Evolutionary conservation across 2,329 filamentous ascomycete genomes (phyloP).

Genomic region (Alternaria consortialis): DNA sequence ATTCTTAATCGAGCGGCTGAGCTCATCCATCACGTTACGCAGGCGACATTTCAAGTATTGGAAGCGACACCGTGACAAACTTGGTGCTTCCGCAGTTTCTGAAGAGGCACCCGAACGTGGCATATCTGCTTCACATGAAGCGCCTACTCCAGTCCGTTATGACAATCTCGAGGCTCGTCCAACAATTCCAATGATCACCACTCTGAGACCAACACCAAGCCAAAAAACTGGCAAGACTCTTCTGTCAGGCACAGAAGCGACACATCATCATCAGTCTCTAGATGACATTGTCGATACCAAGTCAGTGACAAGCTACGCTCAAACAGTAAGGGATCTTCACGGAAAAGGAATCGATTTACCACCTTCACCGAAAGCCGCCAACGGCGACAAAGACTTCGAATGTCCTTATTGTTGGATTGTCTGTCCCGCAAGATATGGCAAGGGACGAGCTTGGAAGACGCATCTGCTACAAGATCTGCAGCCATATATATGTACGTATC

Average conservation of each 20-base stretch:
- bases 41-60: slow-evolving; percentile 52
- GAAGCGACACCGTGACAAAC: slow-evolving; percentile 49
- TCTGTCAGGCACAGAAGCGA: slow-evolving; percentile 50
- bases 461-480: slow-evolving; percentile 51
- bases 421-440: slow-evolving; percentile 49
- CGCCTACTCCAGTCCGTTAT: slow-evolving; percentile 18
- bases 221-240: slow-evolving; percentile 46
- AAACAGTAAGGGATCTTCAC: slow-evolving; percentile 46
- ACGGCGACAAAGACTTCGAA: slow-evolving; percentile 49
- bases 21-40: slow-evolving; percentile 44
- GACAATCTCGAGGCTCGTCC: slow-evolving; percentile 26
- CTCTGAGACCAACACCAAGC: slow-evolving; percentile 33
- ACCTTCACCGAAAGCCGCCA: slow-evolving; percentile 43
- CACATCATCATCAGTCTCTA: slow-evolving; percentile 48
- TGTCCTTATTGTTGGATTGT: slow-evolving; percentile 53
- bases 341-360: slow-evolving; percentile 47
- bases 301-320: slow-evolving; percentile 50
- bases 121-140: slow-evolving; percentile 4
- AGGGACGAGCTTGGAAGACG: slow-evolving; percentile 45
- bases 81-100: slow-evolving; percentile 33
- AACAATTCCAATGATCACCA: slow-evolving; percentile 7
- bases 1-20: slow-evolving; percentile 37
- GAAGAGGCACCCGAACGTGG: slow-evolving; percentile 25
- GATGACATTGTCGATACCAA: slow-evolving; percentile 49
- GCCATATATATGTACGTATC: slow-evolving; percentile 50